Base-by-base conservation (phyloP, 371 early-diverging fungal genomes). In the Mortierella sp. region DNA sequence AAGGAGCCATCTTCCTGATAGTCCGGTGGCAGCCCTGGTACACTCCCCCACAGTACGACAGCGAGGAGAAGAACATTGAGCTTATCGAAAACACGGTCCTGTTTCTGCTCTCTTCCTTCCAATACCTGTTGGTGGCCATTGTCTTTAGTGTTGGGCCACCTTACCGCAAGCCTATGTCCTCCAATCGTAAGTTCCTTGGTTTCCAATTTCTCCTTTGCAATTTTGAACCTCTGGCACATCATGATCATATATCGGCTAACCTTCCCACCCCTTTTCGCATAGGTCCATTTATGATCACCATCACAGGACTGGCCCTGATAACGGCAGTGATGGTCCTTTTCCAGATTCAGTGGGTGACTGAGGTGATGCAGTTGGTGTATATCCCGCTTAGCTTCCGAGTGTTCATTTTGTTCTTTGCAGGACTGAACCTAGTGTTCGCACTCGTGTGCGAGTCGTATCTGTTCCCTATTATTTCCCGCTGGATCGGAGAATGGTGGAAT, bases 121-220 rank as follows among this genome's bases (percentile, higher is more conserved):
- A 96, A 82, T 98, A 98, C 79, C 83, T 97, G 31, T 78, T 91
- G 16, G 89, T 93, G 5, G 98, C 95, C 0, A 84, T 92, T 28
- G 94, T 96, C 24, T 96, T 96, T 64, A 94, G 93, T 78, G 93
- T 93, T 6, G 99, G 99, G 0, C 94, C 94, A 24, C 99, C 98
- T 1, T 97, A 95, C 66, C 89, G 97, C 39, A 85, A 92, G 68
- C 81, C 92, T 0, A 82, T 94, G 49, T 83, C 86, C 78, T 89
- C 86, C 24, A 98, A 97, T 81, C 82, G 91, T 87, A 82, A 67
- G 80, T 58, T 0, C 5, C 45, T 18, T 19, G 4, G n/a, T 39
- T 39, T 34, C 46, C 13, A 19, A 46, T 46, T 26, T 4, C 50
- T 34, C 38, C 23, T 53, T 12, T 28, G 13, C 10, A 7, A 10